These are phyloP conservation scores for Tolypocladium tundrense DNA, from an alignment of 2,329 filamentous ascomycete genomes.

Conservation along the genomic window DNA sequence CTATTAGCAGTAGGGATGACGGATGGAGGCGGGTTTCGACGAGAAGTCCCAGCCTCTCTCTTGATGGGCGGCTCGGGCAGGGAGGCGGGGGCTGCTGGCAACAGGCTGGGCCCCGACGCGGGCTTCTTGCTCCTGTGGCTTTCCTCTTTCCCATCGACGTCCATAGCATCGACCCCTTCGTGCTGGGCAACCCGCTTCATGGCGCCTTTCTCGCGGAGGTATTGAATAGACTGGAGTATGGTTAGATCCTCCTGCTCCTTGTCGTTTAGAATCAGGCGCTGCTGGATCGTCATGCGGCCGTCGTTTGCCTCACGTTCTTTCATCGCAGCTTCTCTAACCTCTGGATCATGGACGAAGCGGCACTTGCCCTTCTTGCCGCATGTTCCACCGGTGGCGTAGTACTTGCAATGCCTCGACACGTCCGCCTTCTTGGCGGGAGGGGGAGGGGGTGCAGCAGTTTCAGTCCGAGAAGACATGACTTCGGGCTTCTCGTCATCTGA, in stretches of 20 bases:
- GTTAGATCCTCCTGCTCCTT: constrained; percentile 59
- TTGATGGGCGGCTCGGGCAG: constrained; percentile 24
- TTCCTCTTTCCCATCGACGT: constrained; percentile 1
- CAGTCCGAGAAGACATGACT: constrained; percentile 38
- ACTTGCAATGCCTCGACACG: constrained; percentile 58
- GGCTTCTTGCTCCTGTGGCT: constrained; percentile 10
- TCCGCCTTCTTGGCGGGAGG: constrained; percentile 47
- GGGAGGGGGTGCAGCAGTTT: constrained; percentile 20
- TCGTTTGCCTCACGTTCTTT: constrained; percentile 55
- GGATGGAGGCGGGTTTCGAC: constrained; percentile 17
- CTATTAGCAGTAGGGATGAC: constrained; percentile 19
- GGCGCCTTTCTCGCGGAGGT: constrained; percentile 50
- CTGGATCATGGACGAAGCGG: constrained; percentile 59
- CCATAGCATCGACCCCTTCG: constrained; percentile 3
- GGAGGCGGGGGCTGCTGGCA: constrained; percentile 27
- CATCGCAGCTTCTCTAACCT: constrained; percentile 52
- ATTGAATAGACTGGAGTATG: constrained; percentile 55
- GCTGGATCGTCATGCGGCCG: constrained; percentile 54
- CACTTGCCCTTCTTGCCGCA: constrained; percentile 68
- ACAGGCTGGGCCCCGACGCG: constrained; percentile 14
- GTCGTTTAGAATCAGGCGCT: constrained; percentile 56
- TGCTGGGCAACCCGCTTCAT: constrained; percentile 22
- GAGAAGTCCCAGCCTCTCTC: constrained; percentile 18
- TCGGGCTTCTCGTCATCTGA: constrained; percentile 52
- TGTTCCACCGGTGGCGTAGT: constrained; percentile 57